Evolutionary conservation across 2,329 filamentous ascomycete species (phyloP), one percentile per base, ranked within the genome.

Genomic region (Ceratocystis destructans): DNA sequence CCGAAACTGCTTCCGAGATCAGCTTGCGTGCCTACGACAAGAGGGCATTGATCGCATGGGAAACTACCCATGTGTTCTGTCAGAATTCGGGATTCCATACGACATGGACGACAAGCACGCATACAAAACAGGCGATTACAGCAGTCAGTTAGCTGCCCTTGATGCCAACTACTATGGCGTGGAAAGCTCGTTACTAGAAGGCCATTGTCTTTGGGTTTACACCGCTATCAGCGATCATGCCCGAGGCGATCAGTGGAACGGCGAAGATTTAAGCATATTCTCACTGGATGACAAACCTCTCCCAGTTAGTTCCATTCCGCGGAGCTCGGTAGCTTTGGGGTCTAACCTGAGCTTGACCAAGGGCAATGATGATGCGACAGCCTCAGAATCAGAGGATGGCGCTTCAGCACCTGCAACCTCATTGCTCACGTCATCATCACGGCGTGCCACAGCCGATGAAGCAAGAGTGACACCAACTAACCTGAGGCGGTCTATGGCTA

Each of bases 41-140:
- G 94, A 99, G 75, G 95, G 93, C 0, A 77, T 88, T n/a, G 87
- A 96, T 66, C 86, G 90, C 68, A 90, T 91, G 79, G 94, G 94
- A 22, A 85, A 88, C 25, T 92, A 95, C 71, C 94, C 94, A 0
- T 90, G 91, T 71, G 77, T 99, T 3, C 85, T 96, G 74, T 95
- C 90, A 0, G 94, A 99, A 73, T 97, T 97, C 72, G 94, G 94
- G 6, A 96, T 99, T 67, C 94, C 94, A 0, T 99, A 96, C 73
- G 94, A 99, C 73, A 97, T 99, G 95, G 93, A 99, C 72, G 87
- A 96, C 70, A 92, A 96, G 76, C 82, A 94, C 72, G 94, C 94
- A 0, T 99, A 99, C 77, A 89, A 90, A 76, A 96, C 90, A 5
- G 94, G 95, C 6, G 89, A 99, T 75, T 99, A 96, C 76, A 87